Percentiles rank a stretch among this genome's conserved stretches.
Conservation (phyloP, 176 grass and related monocot genomes). For the Puccinellia tenuiflora region DNA sequence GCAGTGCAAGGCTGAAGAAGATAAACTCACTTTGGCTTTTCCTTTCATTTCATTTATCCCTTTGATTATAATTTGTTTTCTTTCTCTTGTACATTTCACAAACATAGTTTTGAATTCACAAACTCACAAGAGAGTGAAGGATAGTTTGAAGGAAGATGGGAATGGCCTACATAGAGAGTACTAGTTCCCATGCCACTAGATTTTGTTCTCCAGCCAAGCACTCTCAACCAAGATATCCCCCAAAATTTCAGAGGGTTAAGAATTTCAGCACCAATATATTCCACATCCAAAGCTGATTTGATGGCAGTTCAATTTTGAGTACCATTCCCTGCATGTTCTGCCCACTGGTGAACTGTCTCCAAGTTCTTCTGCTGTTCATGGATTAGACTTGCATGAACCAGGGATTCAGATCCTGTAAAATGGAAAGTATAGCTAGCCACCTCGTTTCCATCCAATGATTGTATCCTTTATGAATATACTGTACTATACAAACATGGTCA, state of each 20-base stretch:
- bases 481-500: neutral
- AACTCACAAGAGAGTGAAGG: neutral
- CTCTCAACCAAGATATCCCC: constrained; percentile 35
- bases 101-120: neutral
- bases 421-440: neutral
- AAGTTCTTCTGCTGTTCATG: neutral
- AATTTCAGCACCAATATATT: constrained; percentile 42
- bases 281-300: constrained; percentile 33
- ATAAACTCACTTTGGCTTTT: constrained; percentile 50
- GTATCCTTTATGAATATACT: neutral
- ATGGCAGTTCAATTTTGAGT: constrained; percentile 35
- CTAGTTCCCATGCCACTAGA: constrained; percentile 50
- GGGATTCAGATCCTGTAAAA: neutral
- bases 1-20: constrained; percentile 37
- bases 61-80: neutral
- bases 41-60: neutral
- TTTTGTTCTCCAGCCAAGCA: constrained; percentile 46
- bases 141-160: neutral
- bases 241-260: constrained; percentile 23
- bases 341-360: neutral
- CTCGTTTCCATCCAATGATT: neutral
- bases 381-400: neutral
- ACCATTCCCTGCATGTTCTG: constrained; percentile 30
- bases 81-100: neutral
- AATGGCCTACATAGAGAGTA: constrained; percentile 36